Evolutionary conservation across 129 eudicot species (phyloP), one percentile per base, ranked within the genome.

Genomic region (Scalesia atractyloides): DNA sequence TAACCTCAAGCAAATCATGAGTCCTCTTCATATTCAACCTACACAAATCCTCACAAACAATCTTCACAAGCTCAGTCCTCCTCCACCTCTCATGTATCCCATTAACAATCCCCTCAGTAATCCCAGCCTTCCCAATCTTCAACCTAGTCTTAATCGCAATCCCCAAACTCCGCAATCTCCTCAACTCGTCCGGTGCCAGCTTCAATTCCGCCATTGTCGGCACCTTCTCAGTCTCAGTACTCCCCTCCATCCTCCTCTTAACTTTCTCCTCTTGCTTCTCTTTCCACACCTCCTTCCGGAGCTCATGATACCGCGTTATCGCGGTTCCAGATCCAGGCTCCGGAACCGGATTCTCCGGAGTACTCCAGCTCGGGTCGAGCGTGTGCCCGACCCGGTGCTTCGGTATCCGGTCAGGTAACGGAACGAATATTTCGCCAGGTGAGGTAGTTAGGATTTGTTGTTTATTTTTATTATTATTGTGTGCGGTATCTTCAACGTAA

Each of bases 41-140:
- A 52, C 85, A 82, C 73, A 94, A 68, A 82, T 94, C 99, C 74
- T 94, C 99, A 33, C 93, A 86, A 9, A 64, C 84, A 64, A 94
- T 84, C 85, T 81, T 94, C 12, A 94, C 97, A 70, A 94, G 79
- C 74, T 94, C 99, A 0, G 74, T 58, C 16, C 71, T 75, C 79
- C 97, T 90, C 99, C 99, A 94, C 59, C 97, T 78, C 66, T 94
- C 97, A 72, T 94, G 99, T 63, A 94, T 88, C n/a, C 96, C 97
- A 82, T 94, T 88, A 41, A 94, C 96, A 68, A 94, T 83, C 75
- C 99, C 99, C 64, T 94, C 99, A 1, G 97, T 90, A 52, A 94
- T 77, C 49, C 99, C 99, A 2, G 96, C 91, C 72, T 94, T 94
- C 17, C 99, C 99, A 18, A 94, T 69, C 89, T 94, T 94, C 57